Conservation (phyloP, 73 alveolate species). For the Paramecium sexaurelia region DNA sequence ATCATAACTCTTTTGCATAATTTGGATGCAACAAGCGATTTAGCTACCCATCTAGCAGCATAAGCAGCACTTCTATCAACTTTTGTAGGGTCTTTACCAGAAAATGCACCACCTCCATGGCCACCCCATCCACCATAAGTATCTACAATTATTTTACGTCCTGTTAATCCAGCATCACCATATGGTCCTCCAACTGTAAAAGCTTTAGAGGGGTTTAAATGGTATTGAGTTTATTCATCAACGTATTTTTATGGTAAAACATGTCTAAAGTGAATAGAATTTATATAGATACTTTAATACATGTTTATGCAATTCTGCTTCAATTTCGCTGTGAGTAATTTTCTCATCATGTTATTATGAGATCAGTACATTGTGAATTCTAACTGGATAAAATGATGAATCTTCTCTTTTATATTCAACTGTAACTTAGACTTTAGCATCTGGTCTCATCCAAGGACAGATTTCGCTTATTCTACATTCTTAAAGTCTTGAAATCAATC, state of each 20-base stretch:
- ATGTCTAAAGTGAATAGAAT: neutral
- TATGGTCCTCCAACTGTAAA: conserved; percentile 99
- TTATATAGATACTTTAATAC: conserved; percentile 74
- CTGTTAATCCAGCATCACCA: conserved; percentile 99
- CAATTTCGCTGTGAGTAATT: conserved; percentile 81
- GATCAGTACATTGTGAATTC: conserved; percentile 94
- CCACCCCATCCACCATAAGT: conserved; percentile 99
- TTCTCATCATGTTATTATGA: conserved; percentile 96
- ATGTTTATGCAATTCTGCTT: conserved; percentile 78
- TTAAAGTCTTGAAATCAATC: conserved; percentile 86
- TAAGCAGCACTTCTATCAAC: conserved; percentile 99
- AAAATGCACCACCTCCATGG: conserved; percentile 97
- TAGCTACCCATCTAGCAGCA: conserved; percentile 98
- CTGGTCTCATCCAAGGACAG: conserved; percentile 97
- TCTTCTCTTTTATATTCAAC: conserved; percentile 92
- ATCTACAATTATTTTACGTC: conserved; percentile 96
- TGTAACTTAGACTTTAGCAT: conserved; percentile 98
- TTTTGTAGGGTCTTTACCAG: conserved; percentile 98
- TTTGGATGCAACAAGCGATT: conserved; percentile 85
- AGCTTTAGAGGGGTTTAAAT: conserved; percentile 95
- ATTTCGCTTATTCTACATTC: conserved; percentile 91
- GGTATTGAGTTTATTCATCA: conserved; percentile 85
- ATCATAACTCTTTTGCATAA: conserved; percentile 88
- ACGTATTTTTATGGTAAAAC: conserved; percentile 91
- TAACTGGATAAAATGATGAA: conserved; percentile 85